Percentiles rank a stretch among this genome's conserved stretches.
Evolutionary conservation across 805 yeast species (phyloP).

Genomic region (Myxozyma sirexii): DNA sequence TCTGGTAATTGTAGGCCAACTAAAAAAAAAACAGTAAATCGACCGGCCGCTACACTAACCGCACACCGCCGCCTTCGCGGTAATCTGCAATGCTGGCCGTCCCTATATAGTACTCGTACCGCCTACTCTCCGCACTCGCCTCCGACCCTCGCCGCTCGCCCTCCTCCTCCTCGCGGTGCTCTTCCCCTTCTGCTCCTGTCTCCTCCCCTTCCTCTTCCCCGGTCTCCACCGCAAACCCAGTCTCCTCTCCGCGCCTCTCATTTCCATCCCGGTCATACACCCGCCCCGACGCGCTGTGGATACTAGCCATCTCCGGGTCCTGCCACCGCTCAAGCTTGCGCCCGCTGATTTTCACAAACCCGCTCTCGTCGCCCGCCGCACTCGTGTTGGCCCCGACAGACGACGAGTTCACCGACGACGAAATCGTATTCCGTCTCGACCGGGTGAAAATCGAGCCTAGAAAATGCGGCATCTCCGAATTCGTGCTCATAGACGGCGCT

Average conservation of each 20-base stretch:
- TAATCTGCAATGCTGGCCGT: too few relatives aligned
- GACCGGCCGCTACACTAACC: too few relatives aligned
- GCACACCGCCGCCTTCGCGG: too few relatives aligned
- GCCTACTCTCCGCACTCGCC: too few relatives aligned
- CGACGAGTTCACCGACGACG: slow-evolving; percentile 7
- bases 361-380: slow-evolving; percentile 9
- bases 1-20: too few relatives aligned
- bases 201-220: too few relatives aligned
- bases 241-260: slow-evolving; percentile 8
- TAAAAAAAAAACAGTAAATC: too few relatives aligned
- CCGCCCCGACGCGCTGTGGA: slow-evolving; percentile 27
- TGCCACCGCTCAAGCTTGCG: slow-evolving; percentile 34
- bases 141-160: too few relatives aligned
- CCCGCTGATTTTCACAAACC: slow-evolving; percentile 32
- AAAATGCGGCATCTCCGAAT: slow-evolving; percentile 14
- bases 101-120: too few relatives aligned
- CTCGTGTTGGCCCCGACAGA: background rate
- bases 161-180: too few relatives aligned
- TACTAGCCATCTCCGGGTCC: slow-evolving; percentile 30
- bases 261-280: slow-evolving; percentile 29
- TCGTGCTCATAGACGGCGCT: slow-evolving; percentile 11
- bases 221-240: background rate
- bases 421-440: slow-evolving; percentile 19
- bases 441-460: slow-evolving; percentile 21
- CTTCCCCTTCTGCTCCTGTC: too few relatives aligned